Base-by-base conservation (phyloP, 2,329 filamentous ascomycete genomes). In the Arthrinium puccinioides region DNA sequence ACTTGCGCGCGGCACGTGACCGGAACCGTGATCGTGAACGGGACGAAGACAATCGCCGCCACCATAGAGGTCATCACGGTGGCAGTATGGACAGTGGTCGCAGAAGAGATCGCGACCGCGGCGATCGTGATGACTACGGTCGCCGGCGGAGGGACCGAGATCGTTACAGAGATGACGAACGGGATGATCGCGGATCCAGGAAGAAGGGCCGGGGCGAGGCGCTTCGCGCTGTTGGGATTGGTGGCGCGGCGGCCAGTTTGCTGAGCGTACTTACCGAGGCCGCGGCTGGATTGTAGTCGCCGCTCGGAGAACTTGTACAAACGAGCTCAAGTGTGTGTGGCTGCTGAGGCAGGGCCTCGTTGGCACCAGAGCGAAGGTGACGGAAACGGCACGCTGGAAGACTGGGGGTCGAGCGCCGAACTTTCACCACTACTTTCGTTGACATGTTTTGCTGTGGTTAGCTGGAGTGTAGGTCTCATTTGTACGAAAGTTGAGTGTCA, bases 211-310 rank as follows among this genome's bases (percentile, higher is more conserved):
- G 69, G 56, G 69, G 70, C 32, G 73, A 76, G 44, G 70, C 74
- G 13, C 61, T 79, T 4, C 67, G 69, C 2, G 74, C 72, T 1
- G 76, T 74, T 5, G 71, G 76, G 1, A 72, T 82, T 21, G 76
- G 76, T 4, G 74, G 76, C 9, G 76, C 75, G 0, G 76, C 77
- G 1, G 74, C 70, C 3, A 77, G 73, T 37, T 54, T 81, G 42
- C 49, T 80, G 31, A 70, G 69, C 37, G 74, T 79, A 2, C 55
- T 81, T 21, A 68, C 71, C 4, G 74, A 81, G 51, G 76, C 75
- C 19, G 74, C 74, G 6, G 47, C 50, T 6, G 52, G 40, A 9
- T 33, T 42, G 28, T 42, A 42, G 21, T 13, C n/a, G n/a, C n/a
- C n/a, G n/a, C n/a, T n/a, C n/a, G n/a, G n/a, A n/a, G n/a, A n/a